Evolutionary conservation across 352 stramenopile species (phyloP).

Genomic region (Plasmopara halstedii): DNA sequence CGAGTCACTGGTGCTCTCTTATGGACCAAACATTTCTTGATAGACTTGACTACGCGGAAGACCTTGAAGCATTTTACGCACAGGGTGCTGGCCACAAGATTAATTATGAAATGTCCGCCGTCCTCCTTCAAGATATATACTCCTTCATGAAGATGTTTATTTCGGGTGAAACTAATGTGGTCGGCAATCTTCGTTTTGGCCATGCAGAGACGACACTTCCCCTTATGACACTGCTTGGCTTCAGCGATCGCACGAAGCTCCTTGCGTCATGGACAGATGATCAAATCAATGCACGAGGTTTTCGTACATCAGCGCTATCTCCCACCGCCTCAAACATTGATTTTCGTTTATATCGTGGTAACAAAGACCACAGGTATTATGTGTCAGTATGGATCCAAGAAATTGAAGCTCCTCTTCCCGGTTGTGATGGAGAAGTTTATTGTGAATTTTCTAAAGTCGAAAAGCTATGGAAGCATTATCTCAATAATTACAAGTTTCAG

Average conservation of each 20-base stretch:
- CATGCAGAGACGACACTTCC: slow-evolving; percentile 71
- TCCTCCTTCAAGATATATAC: slow-evolving; percentile 54
- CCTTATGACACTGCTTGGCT: slow-evolving; percentile 59
- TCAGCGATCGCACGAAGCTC: slow-evolving; percentile 29
- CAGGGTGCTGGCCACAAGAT: slow-evolving; percentile 50
- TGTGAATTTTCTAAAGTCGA: too few species aligned
- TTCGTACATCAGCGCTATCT: slow-evolving; percentile 46
- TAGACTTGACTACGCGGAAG: slow-evolving; percentile 50
- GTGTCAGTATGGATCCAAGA: slow-evolving; percentile 50
- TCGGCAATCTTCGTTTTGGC: slow-evolving; percentile 53
- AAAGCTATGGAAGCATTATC: too few species aligned
- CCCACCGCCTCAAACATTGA: slow-evolving; percentile 71
- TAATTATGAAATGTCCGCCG: slow-evolving; percentile 67
- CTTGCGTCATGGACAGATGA: slow-evolving; percentile 22
- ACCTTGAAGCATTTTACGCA: slow-evolving; percentile 66
- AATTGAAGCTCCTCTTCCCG: slow-evolving; percentile 28
- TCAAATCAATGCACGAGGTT: slow-evolving; percentile 38
- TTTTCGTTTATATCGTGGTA: slow-evolving; percentile 48
- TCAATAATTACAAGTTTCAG: too few species aligned
- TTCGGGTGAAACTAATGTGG: slow-evolving; percentile 20
- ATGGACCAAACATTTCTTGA: slow-evolving; percentile 36
- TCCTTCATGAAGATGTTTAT: slow-evolving; percentile 40
- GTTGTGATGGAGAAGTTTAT: slow-evolving; percentile 26
- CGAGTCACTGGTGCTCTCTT: slow-evolving; percentile 51
- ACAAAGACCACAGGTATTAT: slow-evolving; percentile 32